Evolutionary conservation across 2,329 filamentous ascomycete genomes (phyloP).

Genomic region (Botrytis cinerea): DNA sequence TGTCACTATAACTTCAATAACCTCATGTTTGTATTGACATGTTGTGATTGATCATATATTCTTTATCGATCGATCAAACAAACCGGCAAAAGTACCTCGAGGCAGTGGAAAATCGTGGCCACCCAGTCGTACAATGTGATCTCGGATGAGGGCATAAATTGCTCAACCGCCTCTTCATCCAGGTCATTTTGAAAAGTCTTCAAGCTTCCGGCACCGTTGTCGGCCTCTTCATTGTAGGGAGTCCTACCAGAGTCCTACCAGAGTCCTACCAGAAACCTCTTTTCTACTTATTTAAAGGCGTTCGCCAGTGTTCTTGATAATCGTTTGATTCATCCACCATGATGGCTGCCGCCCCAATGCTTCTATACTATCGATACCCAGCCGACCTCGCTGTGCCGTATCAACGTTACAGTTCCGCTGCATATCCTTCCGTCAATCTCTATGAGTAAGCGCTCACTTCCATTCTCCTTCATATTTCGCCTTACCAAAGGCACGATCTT

Average conservation of each 20-base stretch:
- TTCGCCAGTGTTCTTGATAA: neutral
- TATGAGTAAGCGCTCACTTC: conserved; percentile 24
- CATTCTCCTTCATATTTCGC: neutral
- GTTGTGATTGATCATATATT: conserved; percentile 15
- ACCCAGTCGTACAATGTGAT: conserved; percentile 23
- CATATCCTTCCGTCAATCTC: conserved; percentile 20
- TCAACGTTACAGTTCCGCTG: conserved; percentile 17
- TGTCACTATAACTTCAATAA: conserved; percentile 16
- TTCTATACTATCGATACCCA: conserved; percentile 14
- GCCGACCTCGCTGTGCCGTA: conserved; percentile 1
- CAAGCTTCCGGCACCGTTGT: neutral
- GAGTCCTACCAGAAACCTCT: neutral
- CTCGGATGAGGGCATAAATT: conserved; percentile 20
- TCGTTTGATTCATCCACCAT: conserved; percentile 2
- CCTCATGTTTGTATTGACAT: neutral
- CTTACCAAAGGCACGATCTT: neutral
- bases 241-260: conserved; percentile 4
- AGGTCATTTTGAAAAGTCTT: conserved; percentile 2
- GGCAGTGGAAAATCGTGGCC: neutral
- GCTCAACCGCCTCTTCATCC: neutral
- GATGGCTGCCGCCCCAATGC: conserved; percentile 20
- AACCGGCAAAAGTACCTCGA: neutral
- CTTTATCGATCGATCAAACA: conserved; percentile 11
- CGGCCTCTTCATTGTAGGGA: neutral
- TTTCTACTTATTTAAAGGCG: neutral